Evolutionary conservation across 176 grass and related monocot species (phyloP).

Genomic region (Musa beccarii): DNA sequence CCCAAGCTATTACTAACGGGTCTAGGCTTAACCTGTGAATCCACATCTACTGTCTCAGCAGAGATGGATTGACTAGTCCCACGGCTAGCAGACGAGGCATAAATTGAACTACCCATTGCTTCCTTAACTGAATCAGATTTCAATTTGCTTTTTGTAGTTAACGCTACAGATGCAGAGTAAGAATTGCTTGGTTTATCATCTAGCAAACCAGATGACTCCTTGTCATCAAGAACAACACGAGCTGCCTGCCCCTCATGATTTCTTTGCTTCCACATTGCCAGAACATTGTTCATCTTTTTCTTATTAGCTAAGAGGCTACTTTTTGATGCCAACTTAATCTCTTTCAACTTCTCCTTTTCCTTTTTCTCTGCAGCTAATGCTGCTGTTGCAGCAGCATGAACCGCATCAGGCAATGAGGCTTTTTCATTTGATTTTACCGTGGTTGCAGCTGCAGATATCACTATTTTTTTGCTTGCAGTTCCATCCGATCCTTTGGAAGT

Average conservation of each 20-base stretch:
- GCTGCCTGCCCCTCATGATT: constrained; percentile 78
- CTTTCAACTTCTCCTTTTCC: constrained; percentile 90
- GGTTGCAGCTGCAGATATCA: constrained; percentile 85
- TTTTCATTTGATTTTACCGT: constrained; percentile 72
- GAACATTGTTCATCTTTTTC: constrained; percentile 99
- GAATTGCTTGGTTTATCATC: constrained; percentile 41
- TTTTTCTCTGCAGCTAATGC: constrained; percentile 92
- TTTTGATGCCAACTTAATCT: constrained; percentile 85
- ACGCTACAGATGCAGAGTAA: constrained; percentile 24
- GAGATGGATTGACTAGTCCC: constrained; percentile 20
- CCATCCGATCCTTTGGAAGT: constrained; percentile 44
- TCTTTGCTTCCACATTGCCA: constrained; percentile 97
- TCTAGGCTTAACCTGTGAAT: constrained; percentile 52
- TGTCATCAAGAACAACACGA: constrained; percentile 45
- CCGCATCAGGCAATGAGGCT: constrained; percentile 63
- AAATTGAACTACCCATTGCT: constrained; percentile 13
- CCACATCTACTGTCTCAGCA: constrained; percentile 28
- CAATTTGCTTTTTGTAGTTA: constrained; percentile 36
- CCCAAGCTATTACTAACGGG: constrained; percentile 52
- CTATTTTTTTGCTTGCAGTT: constrained; percentile 55
- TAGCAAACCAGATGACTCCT: constrained; percentile 31
- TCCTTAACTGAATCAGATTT: constrained; percentile 51
- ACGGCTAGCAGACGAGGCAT: constrained; percentile 37
- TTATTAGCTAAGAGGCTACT: constrained; percentile 79
- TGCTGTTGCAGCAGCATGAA: constrained; percentile 84